These are phyloP conservation scores for Andrographis paniculata DNA, from an alignment of 305 asterid species.

Conservation along the genomic window DNA sequence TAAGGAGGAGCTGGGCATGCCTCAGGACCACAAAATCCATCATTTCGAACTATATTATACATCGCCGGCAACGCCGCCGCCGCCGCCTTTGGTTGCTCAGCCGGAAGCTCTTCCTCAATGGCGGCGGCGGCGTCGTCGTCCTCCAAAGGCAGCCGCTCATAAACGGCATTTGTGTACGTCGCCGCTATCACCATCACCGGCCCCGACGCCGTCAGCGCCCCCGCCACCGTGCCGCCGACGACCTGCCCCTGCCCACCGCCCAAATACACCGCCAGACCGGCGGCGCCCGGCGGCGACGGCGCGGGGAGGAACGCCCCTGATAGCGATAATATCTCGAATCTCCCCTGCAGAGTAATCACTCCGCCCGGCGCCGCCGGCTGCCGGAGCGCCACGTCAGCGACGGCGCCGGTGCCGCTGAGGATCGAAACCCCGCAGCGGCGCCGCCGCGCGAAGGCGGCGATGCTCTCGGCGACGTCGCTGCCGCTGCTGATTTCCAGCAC, in stretches of 20 bases:
- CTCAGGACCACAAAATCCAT: conserved; percentile 62
- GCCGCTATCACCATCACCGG: conserved; percentile 88
- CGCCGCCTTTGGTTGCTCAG: conserved; percentile 6
- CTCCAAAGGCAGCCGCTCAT: conserved; percentile 67
- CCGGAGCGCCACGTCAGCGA: conserved; percentile 54
- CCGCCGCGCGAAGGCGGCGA: conserved; percentile 35
- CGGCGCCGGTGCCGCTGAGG: conserved; percentile 59
- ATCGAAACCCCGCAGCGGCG: conserved; percentile 55
- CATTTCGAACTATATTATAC: conserved; percentile 43
- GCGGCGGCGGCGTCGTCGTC: conserved; percentile 31
- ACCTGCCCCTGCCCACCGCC: conserved; percentile 89
- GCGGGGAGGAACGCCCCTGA: conserved; percentile 73
- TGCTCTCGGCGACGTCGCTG: conserved; percentile 36
- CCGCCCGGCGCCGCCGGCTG: conserved; percentile 61
- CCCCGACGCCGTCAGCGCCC: conserved; percentile 57
- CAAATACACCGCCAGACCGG: conserved; percentile 59
- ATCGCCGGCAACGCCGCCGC: conserved; percentile 34
- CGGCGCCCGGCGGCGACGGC: conserved; percentile 55
- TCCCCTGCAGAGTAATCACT: conserved; percentile 51
- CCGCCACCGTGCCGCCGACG: conserved; percentile 68
- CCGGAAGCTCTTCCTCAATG: conserved; percentile 25
- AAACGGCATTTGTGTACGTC: conserved; percentile 57
- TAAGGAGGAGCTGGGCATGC: conserved; percentile 2
- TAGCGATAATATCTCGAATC: conserved; percentile 60
- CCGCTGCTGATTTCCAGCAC: conserved; percentile 55